Evolutionary conservation across 148 eudicot species (phyloP).

Genomic region (Arctostaphylos glauca): DNA sequence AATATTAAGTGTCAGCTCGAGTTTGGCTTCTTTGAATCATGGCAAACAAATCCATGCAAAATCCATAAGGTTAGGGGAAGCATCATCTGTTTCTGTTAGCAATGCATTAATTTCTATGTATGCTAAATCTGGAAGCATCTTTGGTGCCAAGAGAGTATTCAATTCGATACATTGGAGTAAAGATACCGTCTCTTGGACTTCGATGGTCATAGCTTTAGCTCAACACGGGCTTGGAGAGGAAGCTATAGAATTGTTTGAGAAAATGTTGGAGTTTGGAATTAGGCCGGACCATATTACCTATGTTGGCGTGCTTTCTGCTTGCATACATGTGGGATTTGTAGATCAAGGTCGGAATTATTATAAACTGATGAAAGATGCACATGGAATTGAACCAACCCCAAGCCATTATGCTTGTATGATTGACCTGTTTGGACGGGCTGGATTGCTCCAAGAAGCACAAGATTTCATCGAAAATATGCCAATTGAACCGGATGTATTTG

Average conservation of each 20-base stretch:
- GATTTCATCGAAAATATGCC: conserved; percentile 37
- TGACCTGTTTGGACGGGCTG: conserved; percentile 43
- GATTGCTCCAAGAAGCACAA: conserved; percentile 35
- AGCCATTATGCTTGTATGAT: conserved; percentile 47
- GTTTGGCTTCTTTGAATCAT: conserved; percentile 37
- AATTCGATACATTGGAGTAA: conserved; percentile 16
- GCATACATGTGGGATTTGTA: conserved; percentile 38
- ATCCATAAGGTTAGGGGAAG: conserved; percentile 27
- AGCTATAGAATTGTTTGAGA: conserved; percentile 29
- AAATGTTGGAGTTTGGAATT: conserved; percentile 28
- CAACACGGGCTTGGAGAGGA: conserved; percentile 40
- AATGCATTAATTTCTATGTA: conserved; percentile 40
- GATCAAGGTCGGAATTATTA: conserved; percentile 31
- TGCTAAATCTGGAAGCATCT: conserved; percentile 37
- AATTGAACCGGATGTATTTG: conserved; percentile 34
- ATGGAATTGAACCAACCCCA: conserved; percentile 34
- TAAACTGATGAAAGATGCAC: conserved; percentile 29
- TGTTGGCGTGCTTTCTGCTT: conserved; percentile 45
- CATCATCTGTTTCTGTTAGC: conserved; percentile 33
- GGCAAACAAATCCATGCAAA: conserved; percentile 39
- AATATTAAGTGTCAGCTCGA: conserved; percentile 37
- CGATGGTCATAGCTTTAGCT: conserved; percentile 41
- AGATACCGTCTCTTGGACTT: conserved; percentile 42
- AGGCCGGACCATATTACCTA: conserved; percentile 43
- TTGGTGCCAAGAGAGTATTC: conserved; percentile 25